Evolutionary conservation across 768 basidiomycete species (phyloP), one percentile per base, ranked within the genome.

Genomic region (Leccinum obscurum): DNA sequence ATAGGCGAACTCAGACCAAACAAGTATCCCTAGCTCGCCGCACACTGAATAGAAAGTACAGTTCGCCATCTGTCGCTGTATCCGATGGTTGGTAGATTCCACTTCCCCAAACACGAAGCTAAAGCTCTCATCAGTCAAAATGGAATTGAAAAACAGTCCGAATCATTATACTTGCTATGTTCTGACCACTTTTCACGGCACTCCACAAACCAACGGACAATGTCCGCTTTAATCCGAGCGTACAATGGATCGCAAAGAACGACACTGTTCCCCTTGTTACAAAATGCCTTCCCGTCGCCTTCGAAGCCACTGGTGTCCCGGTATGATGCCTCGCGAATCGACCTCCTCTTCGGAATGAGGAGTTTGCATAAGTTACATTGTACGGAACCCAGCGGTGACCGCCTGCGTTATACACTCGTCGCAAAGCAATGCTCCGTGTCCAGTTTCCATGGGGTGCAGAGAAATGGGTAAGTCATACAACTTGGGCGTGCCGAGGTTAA

Each of bases 181-280:
- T 85, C 69, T 85, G 84, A 9, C 83, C 83, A 58, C 81, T 82
- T 52, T 72, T 69, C 2, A 83, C 77, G 3, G 81, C 83, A 60
- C 83, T 85, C 70, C 15, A 85, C 69, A 22, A 85, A 72, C 84
- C 84, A 85, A 35, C 80, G 71, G 7, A 83, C 82, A 58, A 78
- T 73, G 26, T 81, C 82, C 11, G 80, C 76, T 9, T 78, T 79
- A 14, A 76, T 80, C 44, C 84, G 74, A 32, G 81, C 71, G 60
- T 85, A 85, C 67, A 86, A 85, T 8, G 81, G 81, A 70, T 86
- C 85, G 62, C 83, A 85, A 1, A 85, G 85, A 58, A 86, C 83
- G 63, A 84, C 78, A 56, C 84, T 85, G 26, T 82, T 83, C 9
- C 85, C 84, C 10, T 79, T 74, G 52, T 77, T 80, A 60, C 82